A percentile compares a stretch with the other conserved stretches of the same genome.
Evolutionary conservation across 148 eudicot genomes (phyloP).

Genomic region (Nyssa sinensis): DNA sequence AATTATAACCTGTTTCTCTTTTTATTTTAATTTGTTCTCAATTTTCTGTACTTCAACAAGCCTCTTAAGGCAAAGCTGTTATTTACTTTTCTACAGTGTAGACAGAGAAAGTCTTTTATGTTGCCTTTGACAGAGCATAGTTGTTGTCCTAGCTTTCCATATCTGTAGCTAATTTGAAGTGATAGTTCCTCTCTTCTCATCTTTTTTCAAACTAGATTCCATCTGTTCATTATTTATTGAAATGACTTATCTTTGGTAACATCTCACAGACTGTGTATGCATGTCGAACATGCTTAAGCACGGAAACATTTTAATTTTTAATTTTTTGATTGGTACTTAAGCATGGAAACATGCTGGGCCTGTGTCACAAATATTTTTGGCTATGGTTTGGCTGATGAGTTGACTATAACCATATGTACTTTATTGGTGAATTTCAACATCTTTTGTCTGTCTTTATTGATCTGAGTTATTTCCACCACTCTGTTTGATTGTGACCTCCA

Average conservation of each 20-base stretch:
- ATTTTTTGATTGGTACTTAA: too few relatives aligned
- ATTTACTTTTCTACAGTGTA: neutral
- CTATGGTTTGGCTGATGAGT: slow-evolving; percentile 4
- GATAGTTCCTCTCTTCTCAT: neutral
- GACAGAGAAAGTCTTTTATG: neutral
- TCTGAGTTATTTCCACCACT: neutral
- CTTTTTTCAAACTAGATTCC: neutral
- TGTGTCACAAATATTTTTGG: neutral
- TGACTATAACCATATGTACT: neutral
- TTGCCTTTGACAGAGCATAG: slow-evolving; percentile 2
- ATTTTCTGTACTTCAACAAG: neutral
- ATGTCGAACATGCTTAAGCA: neutral
- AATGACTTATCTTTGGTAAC: neutral
- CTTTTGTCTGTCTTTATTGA: neutral
- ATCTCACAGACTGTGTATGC: neutral
- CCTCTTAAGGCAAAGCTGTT: neutral
- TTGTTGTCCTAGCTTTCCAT: neutral
- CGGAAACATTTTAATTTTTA: too few relatives aligned
- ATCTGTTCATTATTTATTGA: neutral
- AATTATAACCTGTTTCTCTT: neutral
- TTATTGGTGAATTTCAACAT: neutral
- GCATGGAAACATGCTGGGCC: neutral
- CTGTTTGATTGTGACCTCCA: slow-evolving; percentile 7
- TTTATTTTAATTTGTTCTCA: neutral
- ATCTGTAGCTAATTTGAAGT: neutral